Base-by-base conservation (phyloP, 176 grass and related monocot species). In the Olyra latifolia region DNA sequence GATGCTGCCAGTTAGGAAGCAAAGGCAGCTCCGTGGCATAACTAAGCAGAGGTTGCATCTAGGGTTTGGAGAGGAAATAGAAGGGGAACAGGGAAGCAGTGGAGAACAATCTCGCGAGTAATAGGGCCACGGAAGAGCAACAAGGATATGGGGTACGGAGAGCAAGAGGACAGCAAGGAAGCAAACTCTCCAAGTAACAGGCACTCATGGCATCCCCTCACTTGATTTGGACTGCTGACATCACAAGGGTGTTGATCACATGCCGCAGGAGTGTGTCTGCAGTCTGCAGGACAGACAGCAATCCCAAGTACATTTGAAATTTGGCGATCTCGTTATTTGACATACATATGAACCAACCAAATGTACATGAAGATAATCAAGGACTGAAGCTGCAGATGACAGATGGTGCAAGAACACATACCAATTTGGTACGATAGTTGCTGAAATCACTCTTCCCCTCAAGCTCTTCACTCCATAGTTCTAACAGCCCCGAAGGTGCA, bases 401-500 rank as follows among this genome's bases (percentile, higher is more conserved):
- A 46, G 66, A 69, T 45, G n/a, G 41, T 25, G 10, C 8, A 86
- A 52, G 3, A 4, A 44, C 39, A 78, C 57, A 75, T 93, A 98
- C 96, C 86, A 98, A 62, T 89, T 85, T 98, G 53, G 88, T 85
- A 62, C 92, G 96, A 38, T 98, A 95, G 60, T 95, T 89, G 71
- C 81, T 32, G 60, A 95, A 98, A 46, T 98, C 96, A 71, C 83
- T 92, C 84, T 91, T 98, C 54, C 90, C 88, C 78, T 95, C 92
- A 42, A 98, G 88, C 86, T 98, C 96, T 62, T 98, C 88, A 16
- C 76, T 92, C 92, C 92, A 98, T 71, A 95, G 75, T 85, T 98
- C 96, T 79, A 94, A 79, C 56, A 89, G 44, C 8, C 91, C 82
- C 7, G 70, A 82, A 83, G 90, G 81, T 53, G 80, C 64, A 62